Evolutionary conservation across 2,329 filamentous ascomycete genomes (phyloP), one percentile per base, ranked within the genome.

Genomic region (Shiraia bambusicola): DNA sequence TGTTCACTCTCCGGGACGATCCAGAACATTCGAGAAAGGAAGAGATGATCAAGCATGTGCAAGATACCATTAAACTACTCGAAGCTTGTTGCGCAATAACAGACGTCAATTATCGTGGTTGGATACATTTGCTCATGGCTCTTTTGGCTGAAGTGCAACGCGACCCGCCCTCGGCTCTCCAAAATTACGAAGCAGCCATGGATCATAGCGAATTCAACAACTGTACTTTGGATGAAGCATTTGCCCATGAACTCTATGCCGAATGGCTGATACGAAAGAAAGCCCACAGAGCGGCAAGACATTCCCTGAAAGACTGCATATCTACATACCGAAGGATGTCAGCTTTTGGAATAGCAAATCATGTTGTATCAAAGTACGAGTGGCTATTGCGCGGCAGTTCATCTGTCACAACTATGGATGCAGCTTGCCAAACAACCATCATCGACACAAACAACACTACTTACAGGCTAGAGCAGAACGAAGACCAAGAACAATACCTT

Each of bases 191-290:
- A 61, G 75, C 80, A 47, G 81, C 83, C 6, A 69, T 90, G 42
- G 86, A 91, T 54, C 86, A 90, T 56, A 80, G 84, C 10, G 76
- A 86, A 14, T 76, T 86, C 40, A 77, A 88, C 53, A 76, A 76
- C 30, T 85, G 87, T 48, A 59, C 78, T 2, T 78, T 89, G 35
- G 87, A 91, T 46, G 85, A 90, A 63, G 87, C 84, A 0, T 73
- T 89, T 2, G 80, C 82, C 12, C 85, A 86, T 58, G 87, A 88
- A 59, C 72, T 90, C 22, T 85, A 90, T 71, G 86, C 82, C 2
- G 84, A 84, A 8, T 84, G 82, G 59, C 81, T 89, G 47, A 73
- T 87, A 38, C 76, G 86, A 11, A 76, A 78, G 47, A 78, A 79
- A 10, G 83, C 85, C 3, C 76, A 81, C 28, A 73, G 87, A 47